Evolutionary conservation across 1,284 basidiomycete species (phyloP).

Genomic region (Marasmius sp.): DNA sequence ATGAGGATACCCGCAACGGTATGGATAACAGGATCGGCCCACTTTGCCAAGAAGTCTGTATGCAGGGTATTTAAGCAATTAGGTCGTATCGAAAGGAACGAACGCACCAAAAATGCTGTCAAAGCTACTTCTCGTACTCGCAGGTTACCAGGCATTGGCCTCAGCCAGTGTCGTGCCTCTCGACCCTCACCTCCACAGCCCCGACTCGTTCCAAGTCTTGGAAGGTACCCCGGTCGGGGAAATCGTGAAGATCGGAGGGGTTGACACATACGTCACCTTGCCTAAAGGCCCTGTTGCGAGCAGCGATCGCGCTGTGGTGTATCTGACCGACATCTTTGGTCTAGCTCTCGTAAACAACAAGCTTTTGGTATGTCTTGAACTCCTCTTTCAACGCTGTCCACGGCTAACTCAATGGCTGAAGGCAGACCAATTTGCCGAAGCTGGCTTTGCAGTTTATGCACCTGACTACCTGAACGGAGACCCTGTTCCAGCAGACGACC

Average conservation of each 20-base stretch:
- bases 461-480: slow-evolving; percentile 40
- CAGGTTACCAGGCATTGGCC: not conserved
- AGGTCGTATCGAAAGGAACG: not conserved
- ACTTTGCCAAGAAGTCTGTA: too few species aligned
- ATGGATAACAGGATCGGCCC: too few species aligned
- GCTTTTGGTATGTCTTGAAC: slow-evolving; percentile 14
- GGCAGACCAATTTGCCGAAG: not conserved
- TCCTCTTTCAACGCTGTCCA: not conserved
- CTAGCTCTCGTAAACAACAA: slow-evolving; percentile 40
- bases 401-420: not conserved
- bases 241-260: slow-evolving; percentile 32
- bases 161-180: not conserved
- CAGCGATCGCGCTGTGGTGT: slow-evolving; percentile 43
- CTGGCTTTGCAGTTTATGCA: slow-evolving; percentile 8
- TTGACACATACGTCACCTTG: slow-evolving; percentile 39
- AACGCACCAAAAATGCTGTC: not conserved
- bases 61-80: too few species aligned
- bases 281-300: slow-evolving; percentile 31
- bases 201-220: not conserved
- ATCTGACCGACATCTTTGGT: slow-evolving; percentile 48
- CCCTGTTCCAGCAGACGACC: slow-evolving; percentile 23
- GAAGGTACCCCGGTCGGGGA: slow-evolving; percentile 6
- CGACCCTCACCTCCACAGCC: not conserved
- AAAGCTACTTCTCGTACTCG: not conserved
- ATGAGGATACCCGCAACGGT: too few species aligned